Percentiles rank a stretch among this genome's conserved stretches.
These are phyloP conservation scores for Lophium mytilinum DNA, from an alignment of 495 filamentous ascomycete genomes.

Conservation along the genomic window DNA sequence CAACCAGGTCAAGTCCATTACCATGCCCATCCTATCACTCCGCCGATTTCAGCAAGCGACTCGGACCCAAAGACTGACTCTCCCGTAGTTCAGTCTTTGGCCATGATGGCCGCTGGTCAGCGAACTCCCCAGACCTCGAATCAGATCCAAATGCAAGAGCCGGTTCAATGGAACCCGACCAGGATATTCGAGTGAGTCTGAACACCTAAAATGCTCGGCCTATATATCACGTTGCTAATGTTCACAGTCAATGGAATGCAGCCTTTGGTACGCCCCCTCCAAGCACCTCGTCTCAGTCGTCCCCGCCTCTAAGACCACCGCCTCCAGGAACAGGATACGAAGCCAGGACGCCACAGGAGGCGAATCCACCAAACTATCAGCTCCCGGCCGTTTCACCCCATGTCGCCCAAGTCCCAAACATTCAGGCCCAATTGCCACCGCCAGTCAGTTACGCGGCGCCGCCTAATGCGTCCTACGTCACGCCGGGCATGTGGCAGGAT, in stretches of 20 bases:
- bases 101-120: constrained; percentile 61
- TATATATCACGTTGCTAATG: constrained; percentile 27
- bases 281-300: constrained; percentile 25
- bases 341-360: constrained; percentile 18
- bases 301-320: constrained; percentile 36
- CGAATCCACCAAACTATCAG: constrained; percentile 17
- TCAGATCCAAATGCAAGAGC: constrained; percentile 55
- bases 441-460: constrained; percentile 18
- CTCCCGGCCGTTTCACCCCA: constrained; percentile 19
- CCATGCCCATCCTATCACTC: constrained; percentile 67
- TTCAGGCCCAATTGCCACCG: constrained; percentile 11
- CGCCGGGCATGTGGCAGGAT: constrained; percentile 93
- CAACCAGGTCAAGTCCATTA: constrained; percentile 64
- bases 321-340: constrained; percentile 24
- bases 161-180: constrained; percentile 79
- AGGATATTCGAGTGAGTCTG: constrained; percentile 83
- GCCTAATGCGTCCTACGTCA: constrained; percentile 56
- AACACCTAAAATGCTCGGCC: neutral
- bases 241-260: constrained; percentile 77
- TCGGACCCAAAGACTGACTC: constrained; percentile 74
- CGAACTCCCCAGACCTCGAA: constrained; percentile 40
- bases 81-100: constrained; percentile 67
- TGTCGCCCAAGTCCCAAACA: constrained; percentile 4
- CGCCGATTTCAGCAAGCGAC: constrained; percentile 68
- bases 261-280: constrained; percentile 64